Evolutionary conservation across 352 stramenopile genomes (phyloP), one percentile per base, ranked within the genome.

Genomic region (Bremia lactucae): DNA sequence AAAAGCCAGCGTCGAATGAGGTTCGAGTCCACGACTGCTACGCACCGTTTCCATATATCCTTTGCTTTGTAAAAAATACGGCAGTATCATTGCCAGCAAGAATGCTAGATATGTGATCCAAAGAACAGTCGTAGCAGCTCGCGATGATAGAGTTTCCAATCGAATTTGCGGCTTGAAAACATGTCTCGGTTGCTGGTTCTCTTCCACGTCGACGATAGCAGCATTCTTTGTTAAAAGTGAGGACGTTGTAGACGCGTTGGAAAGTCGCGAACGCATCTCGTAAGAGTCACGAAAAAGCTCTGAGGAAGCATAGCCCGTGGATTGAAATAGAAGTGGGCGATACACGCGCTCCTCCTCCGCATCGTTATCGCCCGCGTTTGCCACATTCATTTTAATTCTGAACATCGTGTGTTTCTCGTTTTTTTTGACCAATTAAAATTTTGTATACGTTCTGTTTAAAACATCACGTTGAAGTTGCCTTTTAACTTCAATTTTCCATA

Each of bases 71-170:
- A n/a, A n/a, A 18, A 92, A 33, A 59, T 89, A 89, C 19, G 79
- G 74, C 40, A 87, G 44, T 7, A 49, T 51, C 15, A 92, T 64
- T 4, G 79, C 79, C 13, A 89, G 39, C 2, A 75, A 55, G 37
- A 92, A 92, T 13, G 66, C 63, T 11, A 88, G 11, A 55, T 92
- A 92, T 36, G 79, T 87, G 53, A 87, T 52, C 51, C 62, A 75
- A 6, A 92, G 57, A 34, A 92, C 77, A 2, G 61, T 68, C 31
- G 69, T 84, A 4, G 76, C 72, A n/a, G 71, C 75, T 19, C 68
- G 57, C 6, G 79, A 89, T 13, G 74, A 83, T 11, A 92, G 46
- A 24, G 79, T 92, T 53, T 92, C 79, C 6, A 92, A 46, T 29
- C 79, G 76, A 50, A 92, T 86, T 36, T 70, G 62, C 41, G 79